Conservation (phyloP, 2,329 filamentous ascomycete genomes). For the Lomentospora prolificans region DNA sequence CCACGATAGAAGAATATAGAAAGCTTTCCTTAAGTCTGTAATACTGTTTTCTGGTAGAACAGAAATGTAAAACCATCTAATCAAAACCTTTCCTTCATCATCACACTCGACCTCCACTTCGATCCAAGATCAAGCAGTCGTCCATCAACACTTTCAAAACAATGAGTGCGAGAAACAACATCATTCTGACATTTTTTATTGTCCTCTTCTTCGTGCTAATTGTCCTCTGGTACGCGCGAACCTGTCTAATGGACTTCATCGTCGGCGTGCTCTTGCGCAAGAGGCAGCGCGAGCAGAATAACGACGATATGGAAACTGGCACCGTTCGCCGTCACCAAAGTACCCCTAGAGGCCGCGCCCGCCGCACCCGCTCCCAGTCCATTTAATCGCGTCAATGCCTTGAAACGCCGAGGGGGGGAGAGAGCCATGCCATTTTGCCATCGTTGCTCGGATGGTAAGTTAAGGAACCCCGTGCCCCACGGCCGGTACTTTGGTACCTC, state of each 20-base stretch:
- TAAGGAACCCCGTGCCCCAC: not conserved
- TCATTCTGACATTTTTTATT: conserved; percentile 23
- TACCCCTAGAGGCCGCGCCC: too few species aligned
- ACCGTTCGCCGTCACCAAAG: not conserved
- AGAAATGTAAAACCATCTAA: not conserved
- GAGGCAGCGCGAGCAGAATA: conserved; percentile 4
- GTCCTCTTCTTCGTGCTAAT: conserved; percentile 20
- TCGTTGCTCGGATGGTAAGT: not conserved
- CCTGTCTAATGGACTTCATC: conserved; percentile 20
- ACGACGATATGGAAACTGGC: not conserved
- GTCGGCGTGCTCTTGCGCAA: conserved; percentile 16
- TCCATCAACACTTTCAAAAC: conserved; percentile 12
- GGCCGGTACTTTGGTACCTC: not conserved
- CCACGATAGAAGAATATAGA: not conserved
- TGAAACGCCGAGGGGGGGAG: too few species aligned
- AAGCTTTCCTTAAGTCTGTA: not conserved
- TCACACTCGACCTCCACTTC: too few species aligned
- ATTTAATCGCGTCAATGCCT: too few species aligned
- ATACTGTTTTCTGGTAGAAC: not conserved
- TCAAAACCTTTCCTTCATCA: too few species aligned
- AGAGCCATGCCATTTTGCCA: too few species aligned
- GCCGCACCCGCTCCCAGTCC: too few species aligned
- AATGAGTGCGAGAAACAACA: conserved; percentile 18
- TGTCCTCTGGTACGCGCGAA: conserved; percentile 21
- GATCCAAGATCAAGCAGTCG: not conserved